Percentiles rank a stretch among this genome's conserved stretches.
phyloP scores from a whole-genome alignment of 441 rosid species.

The Arabidopsis lyrata region DNA sequence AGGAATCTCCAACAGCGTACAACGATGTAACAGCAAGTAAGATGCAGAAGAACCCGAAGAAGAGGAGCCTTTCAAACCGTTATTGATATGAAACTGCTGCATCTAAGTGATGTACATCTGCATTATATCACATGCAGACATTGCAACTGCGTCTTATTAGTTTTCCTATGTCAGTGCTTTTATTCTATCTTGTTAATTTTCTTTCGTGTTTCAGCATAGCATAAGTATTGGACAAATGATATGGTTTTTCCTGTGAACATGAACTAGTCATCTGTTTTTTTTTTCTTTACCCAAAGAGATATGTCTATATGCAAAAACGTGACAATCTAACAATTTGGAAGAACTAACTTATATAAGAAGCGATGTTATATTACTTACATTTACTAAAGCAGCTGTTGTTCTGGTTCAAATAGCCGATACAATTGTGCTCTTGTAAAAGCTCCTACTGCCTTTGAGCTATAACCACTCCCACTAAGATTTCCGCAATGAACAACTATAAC shows the following conservation, averaged over 20 bases:
- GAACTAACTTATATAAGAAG: background rate
- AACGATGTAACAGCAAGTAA: conserved; percentile 80
- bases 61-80: conserved; percentile 95
- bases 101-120: conserved; percentile 48
- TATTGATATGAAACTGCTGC: conserved; percentile 69
- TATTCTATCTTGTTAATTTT: conserved; percentile 7
- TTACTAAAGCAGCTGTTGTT: conserved; percentile 42
- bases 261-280: conserved; percentile 13
- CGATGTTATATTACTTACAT: conserved; percentile 39
- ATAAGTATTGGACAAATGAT: conserved; percentile 10
- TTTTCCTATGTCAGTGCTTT: conserved; percentile 24
- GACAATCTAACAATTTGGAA: conserved; percentile 2
- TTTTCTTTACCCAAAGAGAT: conserved; percentile 1
- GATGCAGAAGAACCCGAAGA: conserved; percentile 62
- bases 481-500: conserved; percentile 61
- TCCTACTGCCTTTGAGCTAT: conserved; percentile 63
- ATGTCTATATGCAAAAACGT: conserved; percentile 12
- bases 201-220: background rate
- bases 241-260: conserved; percentile 21
- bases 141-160: conserved; percentile 30
- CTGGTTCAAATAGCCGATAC: conserved; percentile 48
- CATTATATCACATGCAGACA: conserved; percentile 18
- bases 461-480: conserved; percentile 41
- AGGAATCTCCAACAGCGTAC: conserved; percentile 69
- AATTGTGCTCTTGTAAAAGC: conserved; percentile 66